Evolutionary conservation across 1,284 basidiomycete species (phyloP), one percentile per base, ranked within the genome.

Genomic region (Takashimella koratensis): DNA sequence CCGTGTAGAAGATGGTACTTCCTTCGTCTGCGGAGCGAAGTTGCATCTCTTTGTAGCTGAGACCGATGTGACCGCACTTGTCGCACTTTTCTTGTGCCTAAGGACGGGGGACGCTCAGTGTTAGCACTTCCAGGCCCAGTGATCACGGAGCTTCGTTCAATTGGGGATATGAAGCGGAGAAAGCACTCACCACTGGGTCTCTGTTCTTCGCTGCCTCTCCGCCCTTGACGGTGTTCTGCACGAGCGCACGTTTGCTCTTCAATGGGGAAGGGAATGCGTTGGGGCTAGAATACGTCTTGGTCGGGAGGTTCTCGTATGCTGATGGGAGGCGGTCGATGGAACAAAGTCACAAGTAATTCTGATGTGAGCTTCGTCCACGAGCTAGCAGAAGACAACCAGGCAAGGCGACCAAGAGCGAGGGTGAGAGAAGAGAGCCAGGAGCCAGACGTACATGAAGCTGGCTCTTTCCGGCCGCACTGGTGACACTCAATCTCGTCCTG

Each of bases 291-390:
- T 84, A 85, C 0, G 95, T 98, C 46, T 86, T 85, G 54, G 96
- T 92, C 60, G 88, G 84, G 27, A 88, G 86, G 70, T 93, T 88
- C 69, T 98, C 93, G 73, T 96, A 98, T 5, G 92, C 95, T 98
- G 62, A n/a, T n/a, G n/a, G n/a, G n/a, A n/a, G 20, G 55, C 13
- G 26, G n/a, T n/a, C n/a, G n/a, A n/a, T n/a, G n/a, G n/a, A n/a
- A n/a, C n/a, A n/a, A n/a, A n/a, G n/a, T n/a, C n/a, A n/a, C n/a
- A n/a, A n/a, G n/a, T n/a, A n/a, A n/a, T n/a, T n/a, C n/a, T n/a
- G n/a, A n/a, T n/a, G n/a, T n/a, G n/a, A n/a, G n/a, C n/a, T n/a
- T n/a, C n/a, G n/a, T n/a, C n/a, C n/a, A n/a, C n/a, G n/a, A n/a
- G n/a, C n/a, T n/a, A n/a, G n/a, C n/a, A n/a, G n/a, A n/a, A n/a